These are phyloP conservation scores for Paecilomyces sp. DNA, from an alignment of 2,329 filamentous ascomycete genomes.

Conservation along the genomic window DNA sequence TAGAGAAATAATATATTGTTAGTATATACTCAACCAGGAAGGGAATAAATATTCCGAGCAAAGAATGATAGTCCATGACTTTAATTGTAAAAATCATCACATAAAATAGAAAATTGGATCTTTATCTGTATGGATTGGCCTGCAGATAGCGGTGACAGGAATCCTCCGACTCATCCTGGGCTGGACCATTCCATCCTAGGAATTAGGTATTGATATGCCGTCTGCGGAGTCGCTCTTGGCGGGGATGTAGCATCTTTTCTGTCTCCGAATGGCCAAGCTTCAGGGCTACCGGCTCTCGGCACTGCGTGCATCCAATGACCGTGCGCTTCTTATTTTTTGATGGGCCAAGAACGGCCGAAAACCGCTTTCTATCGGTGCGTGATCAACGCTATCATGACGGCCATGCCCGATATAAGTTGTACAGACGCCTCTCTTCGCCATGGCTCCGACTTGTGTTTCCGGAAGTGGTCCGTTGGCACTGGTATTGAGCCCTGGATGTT, in stretches of 20 bases:
- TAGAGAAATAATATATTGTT: background rate
- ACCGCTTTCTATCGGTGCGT: background rate
- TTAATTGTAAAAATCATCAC: background rate
- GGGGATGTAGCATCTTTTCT: background rate
- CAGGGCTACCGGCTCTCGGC: background rate
- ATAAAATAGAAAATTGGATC: background rate
- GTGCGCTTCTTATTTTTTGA: background rate
- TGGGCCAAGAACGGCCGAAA: background rate
- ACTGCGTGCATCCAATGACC: background rate
- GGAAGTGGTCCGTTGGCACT: background rate
- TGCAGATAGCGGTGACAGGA: background rate
- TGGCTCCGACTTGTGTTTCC: background rate
- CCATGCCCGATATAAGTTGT: background rate
- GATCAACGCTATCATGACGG: background rate
- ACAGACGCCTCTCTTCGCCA: background rate
- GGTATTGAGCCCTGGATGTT: background rate
- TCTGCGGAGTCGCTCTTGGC: background rate
- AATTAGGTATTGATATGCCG: background rate
- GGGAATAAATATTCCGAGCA: too few species aligned
- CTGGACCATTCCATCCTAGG: background rate
- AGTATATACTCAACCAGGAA: background rate
- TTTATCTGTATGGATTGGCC: background rate
- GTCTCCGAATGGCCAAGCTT: background rate
- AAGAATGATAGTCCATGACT: background rate
- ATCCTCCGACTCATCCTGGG: background rate